These are phyloP conservation scores for Phytophthora fragariaefolia DNA, from an alignment of 352 stramenopile species.

Conservation along the genomic window DNA sequence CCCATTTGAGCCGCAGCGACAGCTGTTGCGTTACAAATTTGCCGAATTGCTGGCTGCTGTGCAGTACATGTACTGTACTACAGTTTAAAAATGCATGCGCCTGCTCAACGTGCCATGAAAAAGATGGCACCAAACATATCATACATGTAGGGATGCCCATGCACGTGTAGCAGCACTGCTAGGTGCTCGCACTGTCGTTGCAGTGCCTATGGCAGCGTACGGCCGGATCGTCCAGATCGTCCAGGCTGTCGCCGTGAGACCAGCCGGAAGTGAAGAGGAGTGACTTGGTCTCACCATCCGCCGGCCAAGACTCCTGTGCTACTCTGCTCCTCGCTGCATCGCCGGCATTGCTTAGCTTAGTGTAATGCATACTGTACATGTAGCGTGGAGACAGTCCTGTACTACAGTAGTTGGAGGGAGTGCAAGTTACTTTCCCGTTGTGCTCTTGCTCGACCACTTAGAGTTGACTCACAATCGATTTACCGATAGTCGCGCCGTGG, in stretches of 20 bases:
- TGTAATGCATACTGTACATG: no score
- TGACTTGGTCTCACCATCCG: slow-evolving; percentile 20
- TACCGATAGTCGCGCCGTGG: neutral
- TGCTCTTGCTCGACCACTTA: neutral
- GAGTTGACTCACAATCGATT: neutral
- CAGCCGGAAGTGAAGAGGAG: slow-evolving; percentile 31
- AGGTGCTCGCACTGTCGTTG: slow-evolving; percentile 8
- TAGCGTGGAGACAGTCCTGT: no score
- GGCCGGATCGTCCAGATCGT: slow-evolving; percentile 11
- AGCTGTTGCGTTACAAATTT: no score
- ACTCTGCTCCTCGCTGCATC: slow-evolving; percentile 16
- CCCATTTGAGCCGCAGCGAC: no score
- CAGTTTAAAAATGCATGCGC: no score
- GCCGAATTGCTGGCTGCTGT: no score
- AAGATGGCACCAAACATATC: no score
- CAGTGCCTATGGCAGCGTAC: slow-evolving; percentile 1
- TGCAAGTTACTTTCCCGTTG: slow-evolving; percentile 18
- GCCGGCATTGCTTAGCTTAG: slow-evolving; percentile 9
- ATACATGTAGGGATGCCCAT: no score
- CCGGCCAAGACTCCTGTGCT: slow-evolving; percentile 17
- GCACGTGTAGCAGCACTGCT: slow-evolving; percentile 19
- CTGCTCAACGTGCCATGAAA: no score
- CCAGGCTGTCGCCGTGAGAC: slow-evolving; percentile 15
- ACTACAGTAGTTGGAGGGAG: no score
- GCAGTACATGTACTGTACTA: no score